phyloP scores from a whole-genome alignment of 495 filamentous ascomycete genomes.

The Aspergillus kassunensis region DNA sequence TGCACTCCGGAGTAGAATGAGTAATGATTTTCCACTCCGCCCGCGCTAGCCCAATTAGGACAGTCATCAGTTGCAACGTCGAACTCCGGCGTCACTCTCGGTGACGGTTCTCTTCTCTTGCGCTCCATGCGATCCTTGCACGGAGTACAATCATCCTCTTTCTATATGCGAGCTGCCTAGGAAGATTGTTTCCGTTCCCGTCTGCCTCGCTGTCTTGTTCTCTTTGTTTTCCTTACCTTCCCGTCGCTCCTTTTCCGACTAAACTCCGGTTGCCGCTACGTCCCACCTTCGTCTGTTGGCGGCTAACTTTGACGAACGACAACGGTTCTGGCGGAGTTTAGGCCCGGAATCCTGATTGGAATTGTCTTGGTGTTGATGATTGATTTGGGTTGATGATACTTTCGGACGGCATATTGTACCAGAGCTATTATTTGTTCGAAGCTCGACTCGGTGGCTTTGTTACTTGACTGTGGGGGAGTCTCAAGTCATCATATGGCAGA shows the following conservation, averaged over 20 bases:
- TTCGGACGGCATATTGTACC: not conserved
- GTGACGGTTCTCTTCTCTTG: conserved; percentile 2
- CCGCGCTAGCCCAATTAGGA: conserved; percentile 15
- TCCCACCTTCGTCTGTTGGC: conserved; percentile 17
- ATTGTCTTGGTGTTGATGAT: not conserved
- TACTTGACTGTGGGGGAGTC: not conserved
- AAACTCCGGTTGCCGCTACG: conserved; percentile 18
- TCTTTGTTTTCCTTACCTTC: conserved; percentile 7
- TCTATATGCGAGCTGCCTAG: conserved; percentile 14
- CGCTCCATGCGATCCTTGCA: conserved; percentile 1
- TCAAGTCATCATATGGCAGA: conserved; percentile 35
- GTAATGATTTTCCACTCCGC: conserved; percentile 1
- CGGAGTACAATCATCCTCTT: conserved; percentile 7
- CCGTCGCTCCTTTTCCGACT: conserved; percentile 22
- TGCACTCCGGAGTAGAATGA: too few species aligned
- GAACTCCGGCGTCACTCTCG: conserved; percentile 7
- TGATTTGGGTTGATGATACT: not conserved
- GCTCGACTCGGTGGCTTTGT: not conserved
- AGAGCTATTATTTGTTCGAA: not conserved
- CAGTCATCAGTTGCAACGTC: conserved; percentile 9
- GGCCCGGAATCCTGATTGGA: not conserved
- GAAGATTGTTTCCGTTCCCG: not conserved
- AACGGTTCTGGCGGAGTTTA: conserved; percentile 4
- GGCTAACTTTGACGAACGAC: conserved; percentile 7
- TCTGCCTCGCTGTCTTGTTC: conserved; percentile 13